Percentiles rank a stretch among this genome's conserved stretches.
These are phyloP conservation scores for Hirsutella thompsonii DNA, from an alignment of 2,329 filamentous ascomycete species.

Conservation along the genomic window DNA sequence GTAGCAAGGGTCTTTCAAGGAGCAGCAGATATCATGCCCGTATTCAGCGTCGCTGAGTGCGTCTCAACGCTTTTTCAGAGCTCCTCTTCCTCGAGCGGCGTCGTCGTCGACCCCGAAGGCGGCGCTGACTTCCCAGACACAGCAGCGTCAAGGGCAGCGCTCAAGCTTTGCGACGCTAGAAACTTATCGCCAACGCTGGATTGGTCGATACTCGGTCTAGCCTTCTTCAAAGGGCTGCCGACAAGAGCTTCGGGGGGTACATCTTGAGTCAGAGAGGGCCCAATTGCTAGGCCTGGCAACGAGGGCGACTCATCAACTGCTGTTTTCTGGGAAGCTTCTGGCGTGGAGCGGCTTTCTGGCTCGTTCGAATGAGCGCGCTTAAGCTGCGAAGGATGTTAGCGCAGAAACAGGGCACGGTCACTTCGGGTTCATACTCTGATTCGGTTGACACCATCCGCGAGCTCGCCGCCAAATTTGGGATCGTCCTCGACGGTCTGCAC, in stretches of 20 bases:
- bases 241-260: slow-evolving; percentile 29
- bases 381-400: slow-evolving; percentile 32
- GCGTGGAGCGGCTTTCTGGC: slow-evolving; percentile 34
- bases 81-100: background rate
- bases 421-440: slow-evolving; percentile 56
- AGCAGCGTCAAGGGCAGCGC: slow-evolving; percentile 19
- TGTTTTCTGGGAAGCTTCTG: slow-evolving; percentile 21
- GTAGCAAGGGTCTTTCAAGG: too few species aligned
- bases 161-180: slow-evolving; percentile 19
- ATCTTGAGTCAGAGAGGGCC: slow-evolving; percentile 12
- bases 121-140: slow-evolving; percentile 11
- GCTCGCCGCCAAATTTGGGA: slow-evolving; percentile 56
- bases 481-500: slow-evolving; percentile 56
- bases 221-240: slow-evolving; percentile 65
- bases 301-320: slow-evolving; percentile 31
- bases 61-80: background rate
- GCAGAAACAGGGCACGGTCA: background rate
- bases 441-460: slow-evolving; percentile 69
- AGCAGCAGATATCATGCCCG: too few species aligned
- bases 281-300: slow-evolving; percentile 3
- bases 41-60: background rate
- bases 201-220: slow-evolving; percentile 43
- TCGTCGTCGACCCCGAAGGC: background rate
- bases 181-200: slow-evolving; percentile 11
- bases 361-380: slow-evolving; percentile 72